Conservation (phyloP, 768 basidiomycete genomes). For the Pisolithus sp. region DNA sequence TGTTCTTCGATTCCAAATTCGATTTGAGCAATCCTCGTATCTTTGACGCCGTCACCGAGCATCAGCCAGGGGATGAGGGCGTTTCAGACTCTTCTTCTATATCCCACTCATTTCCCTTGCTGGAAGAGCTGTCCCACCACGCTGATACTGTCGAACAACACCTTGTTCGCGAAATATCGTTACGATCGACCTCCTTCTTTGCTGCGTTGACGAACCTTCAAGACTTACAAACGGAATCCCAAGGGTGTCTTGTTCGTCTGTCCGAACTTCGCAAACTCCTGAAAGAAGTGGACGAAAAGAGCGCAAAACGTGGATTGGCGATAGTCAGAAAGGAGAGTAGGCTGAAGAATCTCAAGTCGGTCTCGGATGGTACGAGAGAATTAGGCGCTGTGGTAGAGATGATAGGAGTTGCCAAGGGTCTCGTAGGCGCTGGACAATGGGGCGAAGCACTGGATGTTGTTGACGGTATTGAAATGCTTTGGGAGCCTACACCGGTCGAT, state of each 20-base stretch:
- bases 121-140: constrained; percentile 87
- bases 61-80: constrained; percentile 32
- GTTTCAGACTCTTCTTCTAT: constrained; percentile 53
- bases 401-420: constrained; percentile 57
- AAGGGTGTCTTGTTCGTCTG: constrained; percentile 74
- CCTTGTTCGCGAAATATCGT: constrained; percentile 85
- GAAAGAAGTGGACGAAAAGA: constrained; percentile 66
- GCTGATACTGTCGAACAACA: constrained; percentile 94
- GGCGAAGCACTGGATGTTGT: constrained; percentile 74
- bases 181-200: constrained; percentile 91
- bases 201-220: constrained; percentile 92
- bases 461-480: constrained; percentile 58
- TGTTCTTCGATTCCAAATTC: constrained; percentile 78
- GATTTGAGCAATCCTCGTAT: constrained; percentile 75
- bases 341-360: constrained; percentile 51
- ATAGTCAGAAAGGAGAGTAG: constrained; percentile 61
- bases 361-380: constrained; percentile 56
- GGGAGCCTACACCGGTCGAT: constrained; percentile 28
- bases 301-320: constrained; percentile 74
- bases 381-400: constrained; percentile 73
- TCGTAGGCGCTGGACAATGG: constrained; percentile 88
- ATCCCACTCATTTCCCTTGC: constrained; percentile 63
- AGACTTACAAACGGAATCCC: constrained; percentile 84
- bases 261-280: constrained; percentile 64
- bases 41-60: constrained; percentile 72